Percentiles rank a stretch among this genome's conserved stretches.
Conservation (phyloP, 164 flowering plant species). For the Berberis thunbergii region DNA sequence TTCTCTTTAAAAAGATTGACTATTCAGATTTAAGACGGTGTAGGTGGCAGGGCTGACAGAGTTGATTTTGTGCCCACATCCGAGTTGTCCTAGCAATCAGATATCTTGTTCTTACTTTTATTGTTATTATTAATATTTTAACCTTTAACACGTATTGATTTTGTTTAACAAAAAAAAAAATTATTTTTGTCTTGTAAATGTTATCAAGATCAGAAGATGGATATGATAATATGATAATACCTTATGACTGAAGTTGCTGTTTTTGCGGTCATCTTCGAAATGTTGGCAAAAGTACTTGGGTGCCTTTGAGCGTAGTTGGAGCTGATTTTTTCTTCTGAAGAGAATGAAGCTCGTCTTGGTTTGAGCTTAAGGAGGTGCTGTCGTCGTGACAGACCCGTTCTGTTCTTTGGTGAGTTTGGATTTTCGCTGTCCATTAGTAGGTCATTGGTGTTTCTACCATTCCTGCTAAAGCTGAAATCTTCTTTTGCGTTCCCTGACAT, state of each 20-base stretch:
- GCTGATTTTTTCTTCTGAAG: conserved; percentile 72
- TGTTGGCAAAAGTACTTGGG: conserved; percentile 21
- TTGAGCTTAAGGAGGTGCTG: conserved; percentile 46
- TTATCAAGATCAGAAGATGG: neutral
- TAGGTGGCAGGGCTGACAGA: too few relatives aligned
- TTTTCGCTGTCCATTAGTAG: conserved; percentile 35
- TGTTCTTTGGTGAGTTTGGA: conserved; percentile 23
- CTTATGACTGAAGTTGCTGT: conserved; percentile 96
- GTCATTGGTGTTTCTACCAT: conserved; percentile 12
- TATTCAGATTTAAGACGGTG: too few relatives aligned
- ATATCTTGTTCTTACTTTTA: too few relatives aligned
- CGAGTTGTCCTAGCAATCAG: too few relatives aligned
- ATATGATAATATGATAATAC: conserved; percentile 17
- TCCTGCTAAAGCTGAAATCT: conserved; percentile 21
- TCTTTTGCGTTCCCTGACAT: conserved; percentile 14
- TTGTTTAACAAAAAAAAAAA: too few relatives aligned
- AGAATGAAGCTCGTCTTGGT: conserved; percentile 81
- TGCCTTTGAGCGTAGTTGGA: conserved; percentile 58
- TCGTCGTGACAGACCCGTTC: conserved; percentile 62
- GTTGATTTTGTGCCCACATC: too few relatives aligned
- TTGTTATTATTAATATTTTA: too few relatives aligned
- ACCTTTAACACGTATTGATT: too few relatives aligned
- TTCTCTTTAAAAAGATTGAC: too few relatives aligned
- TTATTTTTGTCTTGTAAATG: too few relatives aligned
- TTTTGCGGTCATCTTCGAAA: conserved; percentile 76